Conservation (phyloP, 2,329 filamentous ascomycete species). For the Chaetomium olivaceum region DNA sequence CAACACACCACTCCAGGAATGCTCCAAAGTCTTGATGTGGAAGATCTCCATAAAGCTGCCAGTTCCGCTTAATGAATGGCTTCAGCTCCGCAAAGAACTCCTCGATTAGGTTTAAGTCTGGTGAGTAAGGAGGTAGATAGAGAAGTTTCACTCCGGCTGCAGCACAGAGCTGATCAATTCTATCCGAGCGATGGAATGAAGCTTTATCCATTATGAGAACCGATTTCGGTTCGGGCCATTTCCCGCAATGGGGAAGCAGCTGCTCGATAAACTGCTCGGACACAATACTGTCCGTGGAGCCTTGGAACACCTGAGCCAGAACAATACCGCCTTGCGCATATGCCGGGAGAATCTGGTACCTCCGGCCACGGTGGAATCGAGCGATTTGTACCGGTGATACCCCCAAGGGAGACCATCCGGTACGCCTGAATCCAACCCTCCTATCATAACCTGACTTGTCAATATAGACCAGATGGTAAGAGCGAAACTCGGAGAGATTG, state of each 20-base stretch:
- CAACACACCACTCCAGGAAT: slow-evolving; percentile 9
- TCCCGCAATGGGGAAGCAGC: slow-evolving; percentile 2
- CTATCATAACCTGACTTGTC: slow-evolving; percentile 44
- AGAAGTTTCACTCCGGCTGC: slow-evolving; percentile 4
- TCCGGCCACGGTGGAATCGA: slow-evolving; percentile 29
- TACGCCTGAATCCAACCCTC: slow-evolving; percentile 38
- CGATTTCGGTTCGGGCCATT: slow-evolving; percentile 7
- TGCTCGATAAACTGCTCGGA: slow-evolving; percentile 13
- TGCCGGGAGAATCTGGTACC: slow-evolving; percentile 34
- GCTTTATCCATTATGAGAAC: slow-evolving; percentile 12
- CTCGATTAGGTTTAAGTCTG: slow-evolving; percentile 6
- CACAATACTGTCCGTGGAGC: not conserved
- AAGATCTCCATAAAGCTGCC: not conserved
- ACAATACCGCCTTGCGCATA: slow-evolving; percentile 21
- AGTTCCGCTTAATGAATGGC: slow-evolving; percentile 4
- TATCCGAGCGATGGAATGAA: slow-evolving; percentile 7
- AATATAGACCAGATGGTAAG: slow-evolving; percentile 40
- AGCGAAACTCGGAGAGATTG: slow-evolving; percentile 37
- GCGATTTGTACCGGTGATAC: slow-evolving; percentile 35
- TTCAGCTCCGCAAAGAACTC: slow-evolving; percentile 12
- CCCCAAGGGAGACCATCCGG: slow-evolving; percentile 40
- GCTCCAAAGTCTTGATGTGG: not conserved
- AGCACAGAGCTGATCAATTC: not conserved
- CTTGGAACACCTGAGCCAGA: not conserved
- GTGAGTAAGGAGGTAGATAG: slow-evolving; percentile 8